Evolutionary conservation across 1,284 basidiomycete genomes (phyloP).

Genomic region (Coriolopsis trogii): DNA sequence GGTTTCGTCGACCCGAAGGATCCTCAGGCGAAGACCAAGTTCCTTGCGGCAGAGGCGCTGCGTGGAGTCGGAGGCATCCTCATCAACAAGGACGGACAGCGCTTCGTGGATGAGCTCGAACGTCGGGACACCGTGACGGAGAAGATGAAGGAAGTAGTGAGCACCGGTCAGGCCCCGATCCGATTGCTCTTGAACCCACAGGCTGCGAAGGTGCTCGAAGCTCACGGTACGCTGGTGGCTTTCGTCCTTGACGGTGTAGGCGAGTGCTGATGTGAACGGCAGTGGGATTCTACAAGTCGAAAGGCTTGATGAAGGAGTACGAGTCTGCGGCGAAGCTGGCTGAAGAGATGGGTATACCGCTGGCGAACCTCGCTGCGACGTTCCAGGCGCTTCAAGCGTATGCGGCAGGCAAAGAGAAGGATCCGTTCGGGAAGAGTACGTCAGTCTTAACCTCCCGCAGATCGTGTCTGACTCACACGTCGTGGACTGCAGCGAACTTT

Average conservation of each 20-base stretch:
- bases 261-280: constrained; percentile 88
- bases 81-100: constrained; percentile 88
- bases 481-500: constrained; percentile 76
- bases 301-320: constrained; percentile 96
- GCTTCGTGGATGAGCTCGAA: constrained; percentile 97
- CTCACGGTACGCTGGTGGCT: not conserved
- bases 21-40: constrained; percentile 91
- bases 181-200: constrained; percentile 90
- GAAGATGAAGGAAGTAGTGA: constrained; percentile 94
- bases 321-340: constrained; percentile 87
- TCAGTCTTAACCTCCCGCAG: constrained; percentile 26
- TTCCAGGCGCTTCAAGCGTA: constrained; percentile 90
- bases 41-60: constrained; percentile 95
- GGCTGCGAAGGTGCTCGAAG: constrained; percentile 91
- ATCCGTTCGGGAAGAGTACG: constrained; percentile 90
- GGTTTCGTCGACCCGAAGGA: constrained; percentile 97
- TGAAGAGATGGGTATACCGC: constrained; percentile 88
- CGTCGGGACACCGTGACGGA: constrained; percentile 95
- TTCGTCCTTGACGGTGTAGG: not conserved
- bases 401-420: constrained; percentile 77
- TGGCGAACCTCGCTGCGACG: constrained; percentile 83
- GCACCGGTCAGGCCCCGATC: constrained; percentile 79
- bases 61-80: constrained; percentile 95
- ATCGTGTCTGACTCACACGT: not conserved
- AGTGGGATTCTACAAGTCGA: constrained; percentile 77